These are phyloP conservation scores for Aaosphaeria arxii DNA, from an alignment of 2,329 filamentous ascomycete genomes.

Conservation along the genomic window DNA sequence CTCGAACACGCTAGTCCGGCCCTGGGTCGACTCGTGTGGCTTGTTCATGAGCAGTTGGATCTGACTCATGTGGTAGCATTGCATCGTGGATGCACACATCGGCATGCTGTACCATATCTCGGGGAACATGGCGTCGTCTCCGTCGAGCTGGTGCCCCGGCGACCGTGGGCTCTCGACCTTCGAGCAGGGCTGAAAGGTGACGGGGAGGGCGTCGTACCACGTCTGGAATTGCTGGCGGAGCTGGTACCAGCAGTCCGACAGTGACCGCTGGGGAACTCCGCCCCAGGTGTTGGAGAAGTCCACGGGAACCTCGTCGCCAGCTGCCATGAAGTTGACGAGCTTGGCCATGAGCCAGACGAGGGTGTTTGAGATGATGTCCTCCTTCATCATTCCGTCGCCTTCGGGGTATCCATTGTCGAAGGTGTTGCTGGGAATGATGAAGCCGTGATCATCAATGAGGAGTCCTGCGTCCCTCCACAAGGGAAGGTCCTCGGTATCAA, in stretches of 20 bases:
- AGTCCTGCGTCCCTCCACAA: conserved; percentile 65
- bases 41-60: conserved; percentile 61
- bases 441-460: conserved; percentile 53
- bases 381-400: conserved; percentile 52
- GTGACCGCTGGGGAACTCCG: conserved; percentile 49
- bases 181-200: conserved; percentile 58
- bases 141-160: conserved; percentile 16
- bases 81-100: conserved; percentile 65
- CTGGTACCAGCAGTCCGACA: conserved; percentile 52
- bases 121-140: conserved; percentile 42
- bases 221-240: conserved; percentile 56
- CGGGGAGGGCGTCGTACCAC: conserved; percentile 59
- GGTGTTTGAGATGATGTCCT: conserved; percentile 63
- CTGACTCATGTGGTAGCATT: conserved; percentile 63
- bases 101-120: conserved; percentile 63
- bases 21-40: conserved; percentile 54
- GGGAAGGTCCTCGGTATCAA: conserved; percentile 60
- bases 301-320: conserved; percentile 50
- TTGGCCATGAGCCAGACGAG: conserved; percentile 66
- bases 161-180: conserved; percentile 40
- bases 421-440: conserved; percentile 46
- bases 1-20: conserved; percentile 51
- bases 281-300: conserved; percentile 39
- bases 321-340: conserved; percentile 62
- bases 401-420: conserved; percentile 39